These are phyloP conservation scores for Fusarium illudens DNA, from an alignment of 2,329 filamentous ascomycete genomes.

Conservation along the genomic window DNA sequence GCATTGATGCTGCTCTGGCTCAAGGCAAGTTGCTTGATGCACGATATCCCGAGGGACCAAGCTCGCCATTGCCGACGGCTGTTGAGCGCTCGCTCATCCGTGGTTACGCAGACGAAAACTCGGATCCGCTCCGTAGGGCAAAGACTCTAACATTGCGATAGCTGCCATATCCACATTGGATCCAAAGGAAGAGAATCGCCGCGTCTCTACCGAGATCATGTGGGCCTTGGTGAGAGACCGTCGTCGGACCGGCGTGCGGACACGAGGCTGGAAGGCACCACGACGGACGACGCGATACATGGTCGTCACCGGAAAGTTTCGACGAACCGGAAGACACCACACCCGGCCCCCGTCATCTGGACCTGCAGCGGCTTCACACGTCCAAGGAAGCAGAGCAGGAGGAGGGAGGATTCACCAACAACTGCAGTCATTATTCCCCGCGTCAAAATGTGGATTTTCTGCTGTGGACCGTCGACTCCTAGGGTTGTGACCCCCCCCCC, in stretches of 20 bases:
- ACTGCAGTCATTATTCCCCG: conserved; percentile 28
- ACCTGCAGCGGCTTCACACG: conserved; percentile 12
- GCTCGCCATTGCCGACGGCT: not conserved
- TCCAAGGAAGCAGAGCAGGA: conserved; percentile 12
- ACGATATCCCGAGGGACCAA: not conserved
- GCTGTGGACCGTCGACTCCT: conserved; percentile 27
- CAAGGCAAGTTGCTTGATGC: not conserved
- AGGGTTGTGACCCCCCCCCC: conserved; percentile 1
- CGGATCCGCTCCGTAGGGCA: not conserved
- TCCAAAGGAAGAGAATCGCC: not conserved
- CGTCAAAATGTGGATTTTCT: conserved; percentile 23
- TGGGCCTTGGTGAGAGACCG: not conserved
- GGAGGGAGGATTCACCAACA: conserved; percentile 9
- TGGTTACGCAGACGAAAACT: not conserved
- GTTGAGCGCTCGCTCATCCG: not conserved
- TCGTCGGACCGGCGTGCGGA: not conserved
- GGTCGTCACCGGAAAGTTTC: conserved; percentile 1
- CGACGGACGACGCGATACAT: not conserved
- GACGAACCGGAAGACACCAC: conserved; percentile 12
- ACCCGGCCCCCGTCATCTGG: not conserved
- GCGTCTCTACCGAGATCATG: not conserved
- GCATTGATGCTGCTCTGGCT: not conserved
- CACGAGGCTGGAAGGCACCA: not conserved
- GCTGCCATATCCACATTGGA: not conserved
- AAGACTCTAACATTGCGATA: not conserved